phyloP scores from a whole-genome alignment of 345 rosid genomes.

The Brassica nigra region DNA sequence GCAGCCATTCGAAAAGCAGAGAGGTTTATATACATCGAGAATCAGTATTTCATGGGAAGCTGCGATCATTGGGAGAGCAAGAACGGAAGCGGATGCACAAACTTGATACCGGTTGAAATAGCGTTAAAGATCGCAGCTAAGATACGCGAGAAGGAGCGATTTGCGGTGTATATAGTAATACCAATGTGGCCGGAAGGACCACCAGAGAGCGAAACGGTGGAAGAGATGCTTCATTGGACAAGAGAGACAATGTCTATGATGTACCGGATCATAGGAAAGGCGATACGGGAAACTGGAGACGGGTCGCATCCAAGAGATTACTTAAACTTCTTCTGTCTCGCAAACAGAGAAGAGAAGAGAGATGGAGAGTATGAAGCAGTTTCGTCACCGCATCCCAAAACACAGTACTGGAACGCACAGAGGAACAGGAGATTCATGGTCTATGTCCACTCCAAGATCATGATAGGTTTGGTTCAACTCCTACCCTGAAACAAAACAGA shows the following conservation, averaged over 20 bases:
- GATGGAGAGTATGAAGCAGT: slow-evolving; percentile 57
- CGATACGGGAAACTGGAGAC: slow-evolving; percentile 53
- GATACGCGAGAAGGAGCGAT: slow-evolving; percentile 63
- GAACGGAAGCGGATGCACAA: slow-evolving; percentile 66
- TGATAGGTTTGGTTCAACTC: slow-evolving; percentile 62
- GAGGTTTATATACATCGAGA: slow-evolving; percentile 84
- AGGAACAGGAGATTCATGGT: slow-evolving; percentile 84
- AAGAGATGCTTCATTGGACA: slow-evolving; percentile 92
- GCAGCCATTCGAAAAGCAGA: slow-evolving; percentile 76
- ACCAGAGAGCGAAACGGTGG: slow-evolving; percentile 77
- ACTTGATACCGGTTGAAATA: slow-evolving; percentile 82
- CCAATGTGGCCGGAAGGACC: slow-evolving; percentile 99
- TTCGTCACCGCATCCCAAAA: slow-evolving; percentile 54
- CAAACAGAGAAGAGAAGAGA: slow-evolving; percentile 72
- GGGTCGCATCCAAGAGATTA: slow-evolving; percentile 70
- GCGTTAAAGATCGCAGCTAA: slow-evolving; percentile 69
- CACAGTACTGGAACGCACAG: slow-evolving; percentile 83
- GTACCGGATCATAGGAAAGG: slow-evolving; percentile 73
- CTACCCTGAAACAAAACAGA: slow-evolving; percentile 3
- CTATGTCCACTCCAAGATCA: slow-evolving; percentile 91
- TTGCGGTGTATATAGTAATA: slow-evolving; percentile 74
- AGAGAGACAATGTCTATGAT: slow-evolving; percentile 84
- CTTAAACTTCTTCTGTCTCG: slow-evolving; percentile 87
- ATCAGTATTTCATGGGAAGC: slow-evolving; percentile 87
- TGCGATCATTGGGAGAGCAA: slow-evolving; percentile 74